Evolutionary conservation across 352 stramenopile species (phyloP).

Genomic region (Phytophthora cryptogea): DNA sequence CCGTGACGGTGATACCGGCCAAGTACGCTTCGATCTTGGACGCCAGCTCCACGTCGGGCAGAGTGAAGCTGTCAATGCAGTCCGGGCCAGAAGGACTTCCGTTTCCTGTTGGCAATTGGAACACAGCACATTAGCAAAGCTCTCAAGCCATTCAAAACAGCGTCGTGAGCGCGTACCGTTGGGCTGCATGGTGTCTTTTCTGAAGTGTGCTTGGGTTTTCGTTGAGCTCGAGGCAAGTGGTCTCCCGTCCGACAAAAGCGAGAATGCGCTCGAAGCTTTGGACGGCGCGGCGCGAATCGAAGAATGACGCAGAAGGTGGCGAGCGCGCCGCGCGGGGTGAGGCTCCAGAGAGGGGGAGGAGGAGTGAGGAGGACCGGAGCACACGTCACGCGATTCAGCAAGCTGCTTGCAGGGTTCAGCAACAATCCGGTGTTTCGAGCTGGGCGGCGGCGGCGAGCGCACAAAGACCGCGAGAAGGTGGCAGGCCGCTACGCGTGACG

Average conservation of each 20-base stretch:
- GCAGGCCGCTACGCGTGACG: constrained; percentile 9
- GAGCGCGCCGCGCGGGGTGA: constrained; percentile 6
- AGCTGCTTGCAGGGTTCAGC: constrained; percentile 36
- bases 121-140: constrained; percentile 13
- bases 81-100: constrained; percentile 29
- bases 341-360: constrained; percentile 35
- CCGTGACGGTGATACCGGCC: constrained; percentile 35
- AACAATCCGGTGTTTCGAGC: constrained; percentile 43
- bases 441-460: constrained; percentile 17
- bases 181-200: constrained; percentile 30
- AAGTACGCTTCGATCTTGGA: constrained; percentile 44
- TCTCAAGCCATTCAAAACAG: not conserved
- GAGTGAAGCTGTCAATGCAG: constrained; percentile 26
- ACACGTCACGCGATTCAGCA: constrained; percentile 37
- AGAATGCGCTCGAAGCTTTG: constrained; percentile 22
- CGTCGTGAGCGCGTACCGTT: constrained; percentile 29
- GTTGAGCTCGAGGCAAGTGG: constrained; percentile 6
- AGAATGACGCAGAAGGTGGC: constrained; percentile 35
- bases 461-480: constrained; percentile 32
- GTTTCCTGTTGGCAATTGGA: constrained; percentile 18
- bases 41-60: constrained; percentile 30
- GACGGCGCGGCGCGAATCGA: constrained; percentile 19
- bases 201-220: constrained; percentile 4
- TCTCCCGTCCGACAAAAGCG: constrained; percentile 16
- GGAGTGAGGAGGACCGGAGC: constrained; percentile 10